Percentiles rank a stretch among this genome's conserved stretches.
phyloP scores from a whole-genome alignment of 2,329 filamentous ascomycete species.

The Thermothelomyces thermophilus region DNA sequence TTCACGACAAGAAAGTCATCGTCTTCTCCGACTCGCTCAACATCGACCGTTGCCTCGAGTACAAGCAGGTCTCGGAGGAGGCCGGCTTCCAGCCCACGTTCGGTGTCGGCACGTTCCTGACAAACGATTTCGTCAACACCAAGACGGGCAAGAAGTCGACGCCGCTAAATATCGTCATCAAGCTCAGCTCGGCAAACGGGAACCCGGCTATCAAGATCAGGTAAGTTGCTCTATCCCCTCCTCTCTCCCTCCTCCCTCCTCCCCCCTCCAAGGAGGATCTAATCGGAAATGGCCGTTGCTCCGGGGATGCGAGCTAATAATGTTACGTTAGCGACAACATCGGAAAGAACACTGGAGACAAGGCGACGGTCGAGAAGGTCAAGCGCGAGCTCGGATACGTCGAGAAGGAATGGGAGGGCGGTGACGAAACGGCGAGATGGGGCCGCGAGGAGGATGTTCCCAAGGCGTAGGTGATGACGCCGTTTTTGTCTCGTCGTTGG shows the following conservation, averaged over 20 bases:
- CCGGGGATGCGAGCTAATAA: background rate
- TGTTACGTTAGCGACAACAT: slow-evolving; percentile 58
- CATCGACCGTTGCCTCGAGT: slow-evolving; percentile 83
- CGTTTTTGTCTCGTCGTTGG: background rate
- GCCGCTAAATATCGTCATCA: slow-evolving; percentile 96
- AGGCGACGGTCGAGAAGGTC: slow-evolving; percentile 68
- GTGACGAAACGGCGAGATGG: slow-evolving; percentile 81
- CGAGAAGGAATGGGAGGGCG: slow-evolving; percentile 75
- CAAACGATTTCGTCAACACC: slow-evolving; percentile 79
- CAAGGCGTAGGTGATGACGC: slow-evolving; percentile 17
- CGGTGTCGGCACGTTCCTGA: slow-evolving; percentile 91
- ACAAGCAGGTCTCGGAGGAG: slow-evolving; percentile 75
- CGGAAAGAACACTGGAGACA: slow-evolving; percentile 90
- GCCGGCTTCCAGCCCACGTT: slow-evolving; percentile 81
- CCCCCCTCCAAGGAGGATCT: too few species aligned
- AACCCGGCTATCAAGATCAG: slow-evolving; percentile 84
- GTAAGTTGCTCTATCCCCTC: slow-evolving; percentile 27
- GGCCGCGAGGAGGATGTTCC: slow-evolving; percentile 43
- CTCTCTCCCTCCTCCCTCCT: background rate
- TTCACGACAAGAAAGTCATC: slow-evolving; percentile 76
- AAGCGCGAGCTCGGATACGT: slow-evolving; percentile 82
- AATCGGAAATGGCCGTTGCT: too few species aligned
- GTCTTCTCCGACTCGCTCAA: slow-evolving; percentile 96
- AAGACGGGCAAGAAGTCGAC: slow-evolving; percentile 74
- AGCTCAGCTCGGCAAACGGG: slow-evolving; percentile 78